Percentiles rank a stretch among this genome's conserved stretches.
Conservation (phyloP, 176 grass and related monocot species). For the Musa beccarii region DNA sequence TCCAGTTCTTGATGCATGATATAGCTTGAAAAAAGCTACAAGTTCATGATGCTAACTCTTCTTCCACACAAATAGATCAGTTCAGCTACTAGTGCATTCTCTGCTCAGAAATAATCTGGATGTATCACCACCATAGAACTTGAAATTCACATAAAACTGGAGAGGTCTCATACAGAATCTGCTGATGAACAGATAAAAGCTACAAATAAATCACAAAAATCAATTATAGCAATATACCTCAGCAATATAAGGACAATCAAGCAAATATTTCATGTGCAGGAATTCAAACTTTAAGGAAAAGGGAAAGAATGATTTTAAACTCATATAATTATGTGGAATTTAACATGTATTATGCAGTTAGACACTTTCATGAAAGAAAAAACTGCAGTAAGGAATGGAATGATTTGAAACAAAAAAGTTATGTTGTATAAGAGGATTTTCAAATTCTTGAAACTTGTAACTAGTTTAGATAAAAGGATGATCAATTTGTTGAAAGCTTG, state of each 20-base stretch:
- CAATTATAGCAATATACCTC: background rate
- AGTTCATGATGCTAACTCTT: background rate
- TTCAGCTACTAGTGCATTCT: background rate
- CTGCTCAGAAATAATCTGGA: background rate
- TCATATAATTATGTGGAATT: too few relatives aligned
- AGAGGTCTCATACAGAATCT: too few relatives aligned
- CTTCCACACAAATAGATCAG: background rate
- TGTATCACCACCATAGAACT: background rate
- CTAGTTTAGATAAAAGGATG: too few relatives aligned
- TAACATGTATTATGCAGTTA: too few relatives aligned
- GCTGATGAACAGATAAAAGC: background rate
- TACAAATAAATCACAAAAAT: background rate
- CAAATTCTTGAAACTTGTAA: too few relatives aligned
- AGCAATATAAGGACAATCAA: background rate
- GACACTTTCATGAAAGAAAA: too few relatives aligned
- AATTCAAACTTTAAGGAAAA: background rate
- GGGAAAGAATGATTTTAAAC: background rate
- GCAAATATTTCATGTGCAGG: background rate
- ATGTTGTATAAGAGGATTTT: background rate
- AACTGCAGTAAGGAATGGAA: too few relatives aligned
- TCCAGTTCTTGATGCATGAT: background rate
- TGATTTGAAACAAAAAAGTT: background rate
- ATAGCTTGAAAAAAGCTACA: background rate
- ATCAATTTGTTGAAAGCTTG: background rate
- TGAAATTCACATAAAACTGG: background rate